Percentiles rank a stretch among this genome's conserved stretches.
phyloP scores from a whole-genome alignment of 225 moss, liverwort and hornwort species.

The Antitrichia curtipendula region DNA sequence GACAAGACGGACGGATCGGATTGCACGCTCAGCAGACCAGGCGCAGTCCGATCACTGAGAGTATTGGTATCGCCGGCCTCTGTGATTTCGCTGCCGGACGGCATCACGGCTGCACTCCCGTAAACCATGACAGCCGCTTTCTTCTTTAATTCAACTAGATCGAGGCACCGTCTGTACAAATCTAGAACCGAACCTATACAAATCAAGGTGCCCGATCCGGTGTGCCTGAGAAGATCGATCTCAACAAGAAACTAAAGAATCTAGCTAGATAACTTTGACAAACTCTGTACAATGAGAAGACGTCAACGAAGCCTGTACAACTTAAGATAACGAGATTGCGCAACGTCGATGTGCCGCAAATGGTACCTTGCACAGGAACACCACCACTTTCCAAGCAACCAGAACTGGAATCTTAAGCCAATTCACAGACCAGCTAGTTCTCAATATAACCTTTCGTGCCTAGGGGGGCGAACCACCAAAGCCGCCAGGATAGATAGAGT shows the following conservation, averaged over 20 bases:
- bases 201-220: background rate
- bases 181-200: background rate
- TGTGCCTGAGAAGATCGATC: background rate
- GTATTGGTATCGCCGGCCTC: background rate
- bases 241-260: background rate
- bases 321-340: background rate
- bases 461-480: background rate
- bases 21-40: background rate
- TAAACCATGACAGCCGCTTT: background rate
- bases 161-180: background rate
- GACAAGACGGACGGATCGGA: constrained; percentile 11
- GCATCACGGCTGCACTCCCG: constrained; percentile 24
- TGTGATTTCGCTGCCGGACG: constrained; percentile 7
- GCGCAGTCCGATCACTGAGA: background rate
- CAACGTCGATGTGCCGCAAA: constrained; percentile 13
- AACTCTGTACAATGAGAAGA: background rate
- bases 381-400: constrained; percentile 3
- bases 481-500: background rate
- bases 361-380: background rate
- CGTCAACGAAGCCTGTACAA: background rate
- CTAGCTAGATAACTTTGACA: too few species aligned
- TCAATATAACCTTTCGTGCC: background rate
- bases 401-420: background rate
- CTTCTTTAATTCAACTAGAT: background rate
- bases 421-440: background rate